Evolutionary conservation across 108 stramenopile species (phyloP).

Genomic region (Nitzschia putrida): DNA sequence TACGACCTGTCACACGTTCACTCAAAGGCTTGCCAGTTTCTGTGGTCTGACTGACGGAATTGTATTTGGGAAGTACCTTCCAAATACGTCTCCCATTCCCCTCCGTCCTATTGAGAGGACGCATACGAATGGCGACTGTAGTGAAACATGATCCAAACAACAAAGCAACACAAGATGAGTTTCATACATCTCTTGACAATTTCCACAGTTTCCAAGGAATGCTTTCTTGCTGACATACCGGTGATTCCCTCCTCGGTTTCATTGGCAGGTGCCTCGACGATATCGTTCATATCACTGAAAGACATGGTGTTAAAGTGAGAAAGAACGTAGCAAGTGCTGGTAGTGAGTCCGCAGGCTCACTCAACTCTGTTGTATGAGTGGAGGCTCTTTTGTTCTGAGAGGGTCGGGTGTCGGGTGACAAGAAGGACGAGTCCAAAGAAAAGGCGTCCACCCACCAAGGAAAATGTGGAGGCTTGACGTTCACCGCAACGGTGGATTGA

Average conservation of each 20-base stretch:
- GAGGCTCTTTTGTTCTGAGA: too few species aligned
- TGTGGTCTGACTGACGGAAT: slow-evolving; percentile 73
- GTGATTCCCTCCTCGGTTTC: slow-evolving; percentile 45
- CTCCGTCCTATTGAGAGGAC: slow-evolving; percentile 87
- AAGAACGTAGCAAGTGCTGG: too few species aligned
- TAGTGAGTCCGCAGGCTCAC: too few species aligned
- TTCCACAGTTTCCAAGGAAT: not conserved
- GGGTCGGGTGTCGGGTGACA: too few species aligned
- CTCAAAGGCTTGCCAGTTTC: slow-evolving; percentile 67
- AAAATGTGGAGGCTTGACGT: too few species aligned
- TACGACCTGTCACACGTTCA: slow-evolving; percentile 66
- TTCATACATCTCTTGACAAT: not conserved
- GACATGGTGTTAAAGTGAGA: not conserved
- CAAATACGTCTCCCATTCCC: slow-evolving; percentile 58
- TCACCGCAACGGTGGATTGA: too few species aligned
- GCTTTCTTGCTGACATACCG: slow-evolving; percentile 26
- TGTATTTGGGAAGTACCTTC: slow-evolving; percentile 81
- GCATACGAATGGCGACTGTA: slow-evolving; percentile 92
- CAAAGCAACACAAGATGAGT: too few species aligned
- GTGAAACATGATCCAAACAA: too few species aligned
- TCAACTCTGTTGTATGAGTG: too few species aligned
- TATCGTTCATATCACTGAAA: not conserved
- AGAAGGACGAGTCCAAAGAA: too few species aligned
- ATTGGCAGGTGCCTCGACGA: slow-evolving; percentile 8
- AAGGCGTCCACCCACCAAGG: too few species aligned